Conservation (phyloP, 176 grass and related monocot species). For the Leersia perrieri region DNA sequence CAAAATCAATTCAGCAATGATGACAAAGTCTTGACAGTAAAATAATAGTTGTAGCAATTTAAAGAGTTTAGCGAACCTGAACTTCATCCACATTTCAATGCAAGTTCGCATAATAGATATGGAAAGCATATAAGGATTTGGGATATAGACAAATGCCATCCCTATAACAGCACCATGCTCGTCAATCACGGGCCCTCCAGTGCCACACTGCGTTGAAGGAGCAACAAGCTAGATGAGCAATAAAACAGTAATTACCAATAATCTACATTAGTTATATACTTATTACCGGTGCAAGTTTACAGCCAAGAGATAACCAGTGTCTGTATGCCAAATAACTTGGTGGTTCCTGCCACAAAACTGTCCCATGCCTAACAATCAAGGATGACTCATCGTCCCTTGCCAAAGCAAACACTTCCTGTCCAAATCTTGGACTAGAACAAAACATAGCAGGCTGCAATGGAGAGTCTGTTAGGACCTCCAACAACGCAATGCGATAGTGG, state of each 20-base stretch:
- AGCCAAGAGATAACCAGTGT: no score
- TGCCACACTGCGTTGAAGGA: neutral
- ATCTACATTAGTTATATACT: no score
- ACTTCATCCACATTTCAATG: neutral
- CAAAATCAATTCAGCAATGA: no score
- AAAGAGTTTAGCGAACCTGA: no score
- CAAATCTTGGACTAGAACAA: neutral
- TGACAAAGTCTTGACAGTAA: no score
- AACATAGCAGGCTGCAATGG: neutral
- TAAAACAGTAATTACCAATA: no score
- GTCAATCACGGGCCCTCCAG: neutral
- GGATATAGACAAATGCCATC: neutral
- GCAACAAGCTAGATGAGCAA: neutral
- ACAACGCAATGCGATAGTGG: neutral
- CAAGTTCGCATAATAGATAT: neutral
- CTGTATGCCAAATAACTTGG: no score
- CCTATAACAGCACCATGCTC: neutral
- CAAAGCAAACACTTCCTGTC: neutral
- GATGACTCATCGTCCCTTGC: neutral
- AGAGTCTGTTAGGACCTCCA: neutral
- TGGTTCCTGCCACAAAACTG: neutral
- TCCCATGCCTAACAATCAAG: neutral
- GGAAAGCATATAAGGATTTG: neutral
- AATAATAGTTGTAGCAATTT: no score
- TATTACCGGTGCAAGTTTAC: no score